phyloP scores from a whole-genome alignment of 2,329 filamentous ascomycete species.

The Colletotrichum karsti region DNA sequence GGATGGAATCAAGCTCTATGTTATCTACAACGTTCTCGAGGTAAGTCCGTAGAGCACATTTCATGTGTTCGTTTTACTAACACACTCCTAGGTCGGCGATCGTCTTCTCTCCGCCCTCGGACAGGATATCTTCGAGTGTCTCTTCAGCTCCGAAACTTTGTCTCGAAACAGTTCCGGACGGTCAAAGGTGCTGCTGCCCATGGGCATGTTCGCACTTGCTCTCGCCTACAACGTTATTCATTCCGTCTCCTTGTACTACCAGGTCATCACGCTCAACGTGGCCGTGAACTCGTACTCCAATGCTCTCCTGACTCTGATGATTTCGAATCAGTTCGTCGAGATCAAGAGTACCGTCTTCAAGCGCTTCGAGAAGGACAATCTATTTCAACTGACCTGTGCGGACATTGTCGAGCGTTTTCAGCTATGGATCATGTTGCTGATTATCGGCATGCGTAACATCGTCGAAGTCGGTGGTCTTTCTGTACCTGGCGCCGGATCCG shows the following conservation, averaged over 20 bases:
- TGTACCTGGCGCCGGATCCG: slow-evolving; percentile 62
- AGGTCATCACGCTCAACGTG: slow-evolving; percentile 97
- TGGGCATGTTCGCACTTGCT: slow-evolving; percentile 90
- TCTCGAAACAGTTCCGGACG: slow-evolving; percentile 88
- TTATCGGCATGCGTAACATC: slow-evolving; percentile 95
- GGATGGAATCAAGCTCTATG: slow-evolving; percentile 96
- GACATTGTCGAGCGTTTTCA: slow-evolving; percentile 98
- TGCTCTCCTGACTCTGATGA: slow-evolving; percentile 86
- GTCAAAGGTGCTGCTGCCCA: slow-evolving; percentile 87
- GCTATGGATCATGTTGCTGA: slow-evolving; percentile 95
- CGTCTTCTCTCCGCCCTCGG: slow-evolving; percentile 89
- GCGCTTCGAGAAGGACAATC: slow-evolving; percentile 96
- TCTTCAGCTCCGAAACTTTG: slow-evolving; percentile 92
- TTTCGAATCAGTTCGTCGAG: slow-evolving; percentile 98
- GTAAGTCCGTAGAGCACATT: slow-evolving; percentile 46
- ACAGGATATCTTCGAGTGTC: slow-evolving; percentile 94
- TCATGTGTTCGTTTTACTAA: background rate
- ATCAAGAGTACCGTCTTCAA: slow-evolving; percentile 99
- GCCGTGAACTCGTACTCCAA: slow-evolving; percentile 99
- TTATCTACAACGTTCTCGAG: slow-evolving; percentile 98
- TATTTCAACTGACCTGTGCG: slow-evolving; percentile 95
- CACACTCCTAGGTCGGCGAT: slow-evolving; percentile 71
- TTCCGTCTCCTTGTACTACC: slow-evolving; percentile 90
- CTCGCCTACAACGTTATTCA: slow-evolving; percentile 90
- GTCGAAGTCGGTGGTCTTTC: slow-evolving; percentile 92